Base-by-base conservation (phyloP, 192 early-diverging fungal genomes). In the Coemansia umbellata region DNA sequence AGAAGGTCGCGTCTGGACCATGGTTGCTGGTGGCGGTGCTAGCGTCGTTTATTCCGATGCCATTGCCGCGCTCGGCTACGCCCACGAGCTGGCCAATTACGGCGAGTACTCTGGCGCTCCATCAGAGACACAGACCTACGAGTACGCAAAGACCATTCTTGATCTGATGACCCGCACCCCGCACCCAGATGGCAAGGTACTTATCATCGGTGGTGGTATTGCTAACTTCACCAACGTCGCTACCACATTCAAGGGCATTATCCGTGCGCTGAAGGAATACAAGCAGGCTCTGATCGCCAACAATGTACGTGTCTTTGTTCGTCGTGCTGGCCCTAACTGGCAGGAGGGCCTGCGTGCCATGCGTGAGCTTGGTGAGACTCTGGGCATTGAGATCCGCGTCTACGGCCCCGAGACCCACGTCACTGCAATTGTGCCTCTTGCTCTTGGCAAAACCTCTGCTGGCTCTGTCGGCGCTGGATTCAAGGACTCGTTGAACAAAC, bases 161-260 rank as follows among this genome's bases (percentile, higher is more conserved):
- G 96, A 98, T 55, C 78, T 98, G 44, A 98, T 98, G 96, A 98
- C 96, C 21, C 92, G 94, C 55, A 58, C 74, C 10, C 71, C 76
- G 37, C 83, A 94, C 70, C 85, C 90, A 53, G 85, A 92, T 15
- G 96, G 96, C 66, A 98, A 98, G 72, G 85, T 97, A 58, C 81
- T 98, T 42, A 93, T 98, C 74, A 95, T 98, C 71, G 96, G 96
- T 63, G 96, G 96, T 64, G 96, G 96, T 72, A 98, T 98, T 60
- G 96, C 96, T 74, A 98, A 98, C 86, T 98, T 98, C 56, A 98
- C 96, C 76, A 98, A 98, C 75, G 96, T 98, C 35, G 92, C 93
- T 8, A 85, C 94, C 31, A 98, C 96, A 11, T 98, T 98, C 87
- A 98, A 98, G 90, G 96, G 96, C 60, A 90, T 98, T 68, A 91